phyloP scores from a whole-genome alignment of 352 stramenopile genomes.

The Phytophthora pini region DNA sequence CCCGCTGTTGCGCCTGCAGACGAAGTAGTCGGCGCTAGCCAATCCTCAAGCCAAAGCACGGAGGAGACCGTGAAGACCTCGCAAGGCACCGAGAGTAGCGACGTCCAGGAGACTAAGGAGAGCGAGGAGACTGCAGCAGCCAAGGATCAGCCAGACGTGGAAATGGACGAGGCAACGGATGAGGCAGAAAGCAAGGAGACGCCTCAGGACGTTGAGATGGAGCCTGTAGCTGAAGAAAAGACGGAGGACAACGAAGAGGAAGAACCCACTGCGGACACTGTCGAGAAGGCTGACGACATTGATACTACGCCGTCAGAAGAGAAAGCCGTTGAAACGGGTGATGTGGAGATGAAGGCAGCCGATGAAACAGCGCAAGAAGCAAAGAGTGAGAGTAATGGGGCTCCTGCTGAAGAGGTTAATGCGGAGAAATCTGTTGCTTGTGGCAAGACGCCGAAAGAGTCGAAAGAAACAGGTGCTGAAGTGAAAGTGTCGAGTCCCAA shows the following conservation, averaged over 20 bases:
- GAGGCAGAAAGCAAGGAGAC: not conserved
- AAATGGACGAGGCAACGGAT: not conserved
- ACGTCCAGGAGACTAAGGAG: slow-evolving; percentile 15
- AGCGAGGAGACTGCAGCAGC: slow-evolving; percentile 4
- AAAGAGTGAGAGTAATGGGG: slow-evolving; percentile 10
- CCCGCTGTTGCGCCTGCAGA: slow-evolving; percentile 5
- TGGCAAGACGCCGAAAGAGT: not conserved
- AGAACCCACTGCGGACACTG: not conserved
- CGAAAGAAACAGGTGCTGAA: slow-evolving; percentile 3
- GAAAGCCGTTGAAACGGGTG: not conserved
- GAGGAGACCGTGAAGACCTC: slow-evolving; percentile 17
- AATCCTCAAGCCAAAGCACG: slow-evolving; percentile 19
- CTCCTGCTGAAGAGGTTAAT: not conserved
- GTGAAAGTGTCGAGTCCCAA: slow-evolving; percentile 23
- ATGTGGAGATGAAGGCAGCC: slow-evolving; percentile 20
- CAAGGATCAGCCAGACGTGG: not conserved
- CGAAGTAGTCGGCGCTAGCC: slow-evolving; percentile 19
- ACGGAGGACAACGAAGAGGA: slow-evolving; percentile 8
- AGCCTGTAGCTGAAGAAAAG: slow-evolving; percentile 4
- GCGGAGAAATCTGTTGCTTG: not conserved
- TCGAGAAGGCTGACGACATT: not conserved
- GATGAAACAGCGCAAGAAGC: slow-evolving; percentile 7
- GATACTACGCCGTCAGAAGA: not conserved
- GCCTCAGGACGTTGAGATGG: slow-evolving; percentile 10
- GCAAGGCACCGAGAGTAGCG: slow-evolving; percentile 8